Evolutionary conservation across 768 basidiomycete species (phyloP), one percentile per base, ranked within the genome.

Genomic region (Tylopilus subfusipes): DNA sequence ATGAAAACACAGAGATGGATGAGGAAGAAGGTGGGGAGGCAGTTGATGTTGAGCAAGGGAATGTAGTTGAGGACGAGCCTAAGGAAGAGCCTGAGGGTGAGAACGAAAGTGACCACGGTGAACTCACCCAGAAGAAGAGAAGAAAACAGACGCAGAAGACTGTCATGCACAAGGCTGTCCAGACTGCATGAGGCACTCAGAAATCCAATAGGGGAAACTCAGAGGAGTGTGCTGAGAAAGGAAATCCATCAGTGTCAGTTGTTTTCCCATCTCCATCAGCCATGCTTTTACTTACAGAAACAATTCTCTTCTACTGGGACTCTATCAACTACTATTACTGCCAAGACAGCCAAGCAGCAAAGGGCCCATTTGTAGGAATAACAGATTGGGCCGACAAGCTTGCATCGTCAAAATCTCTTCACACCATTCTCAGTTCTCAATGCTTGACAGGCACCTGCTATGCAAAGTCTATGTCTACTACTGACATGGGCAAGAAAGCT

Each of bases 201-300:
- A 0, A 12, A 40, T 21, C 39, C 5, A 6, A 40, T 19, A 8
- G 5, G 9, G 39, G 11, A 22, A 31, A 31, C 30, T 12, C 10
- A 12, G 39, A 21, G 5, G 21, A 40, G 21, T 11, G 5, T 12
- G 11, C 21, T n/a, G n/a, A 40, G 39, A 40, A 40, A 40, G 39
- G 39, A 40, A 40, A 22, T 12, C 30, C 30, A 31, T 12, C 19
- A 21, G 21, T 22, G 21, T 40, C 21, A 40, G 39, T 40, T 21
- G 13, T 12, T 31, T 31, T 31, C 30, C 30, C 30, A 22, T 9
- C 11, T 12, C 16, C 12, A 18, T 43, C 42, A n/a, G 16, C 42
- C 25, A 46, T 46, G 45, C 19, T 47, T 11, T n/a, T 38, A 30
- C 51, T 52, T 21, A 52, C 43, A 12, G 27, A 52, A 52, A 52